Base-by-base conservation (phyloP, 1,284 basidiomycete genomes). In the Cryptococcus sp. region DNA sequence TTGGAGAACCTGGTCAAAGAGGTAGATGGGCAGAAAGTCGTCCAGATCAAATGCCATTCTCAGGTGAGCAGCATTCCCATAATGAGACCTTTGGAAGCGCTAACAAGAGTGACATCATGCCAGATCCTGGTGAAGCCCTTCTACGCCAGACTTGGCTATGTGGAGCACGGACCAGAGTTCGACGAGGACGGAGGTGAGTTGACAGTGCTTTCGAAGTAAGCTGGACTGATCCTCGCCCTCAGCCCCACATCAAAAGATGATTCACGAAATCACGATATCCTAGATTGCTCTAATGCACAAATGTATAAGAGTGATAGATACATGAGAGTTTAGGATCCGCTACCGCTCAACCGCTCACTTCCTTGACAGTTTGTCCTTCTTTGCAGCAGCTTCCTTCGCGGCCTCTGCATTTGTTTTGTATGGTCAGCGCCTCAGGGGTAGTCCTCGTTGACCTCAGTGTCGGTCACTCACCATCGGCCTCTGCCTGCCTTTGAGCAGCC, bases 401-500 rank as follows among this genome's bases (percentile, higher is more conserved):
- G 73, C 72, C 59, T 77, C 75, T 77, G 54, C 40, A 17, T 19
- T 2, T 5, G 22, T 1, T 8, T 13, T 1, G 11, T 22, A 19
- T 25, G 43, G 25, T 10, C 30, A 30, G 42, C 22, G 42, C 30
- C 30, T 5, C 25, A n/a, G 25, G 25, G 3, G 3, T 25, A 25
- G 25, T 25, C 25, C 6, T 25, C 25, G 3, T 25, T 25, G 3
- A 25, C 6, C 25, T 3, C 30, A 10, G 8, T 35, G 13, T 35
- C 30, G 3, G 10, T 30, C 22, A 69, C 76, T 56, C 55, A 80
- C 79, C 89, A 70, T 91, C 90, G 15, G 86, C 83, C 73, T 93
- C 92, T 1, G 91, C 91, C 79, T 89, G 86, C 56, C 91, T 82
- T 81, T 88, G 90, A 3, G 89, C 89, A 50, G 86, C 86, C 6